Evolutionary conservation across 345 rosid species (phyloP).

Genomic region (Eucalyptus paniculata): DNA sequence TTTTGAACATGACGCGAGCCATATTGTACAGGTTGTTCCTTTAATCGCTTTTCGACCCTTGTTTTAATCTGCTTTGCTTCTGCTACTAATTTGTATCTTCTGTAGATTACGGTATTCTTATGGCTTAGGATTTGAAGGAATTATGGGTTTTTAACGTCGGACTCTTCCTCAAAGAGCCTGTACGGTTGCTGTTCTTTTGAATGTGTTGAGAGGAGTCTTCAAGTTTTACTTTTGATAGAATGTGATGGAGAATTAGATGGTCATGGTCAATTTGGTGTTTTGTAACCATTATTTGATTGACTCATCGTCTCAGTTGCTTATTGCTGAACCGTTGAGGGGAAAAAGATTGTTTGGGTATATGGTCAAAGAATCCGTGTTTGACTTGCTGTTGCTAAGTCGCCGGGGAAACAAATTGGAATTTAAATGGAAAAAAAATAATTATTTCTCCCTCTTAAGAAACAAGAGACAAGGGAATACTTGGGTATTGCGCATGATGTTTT

Average conservation of each 20-base stretch:
- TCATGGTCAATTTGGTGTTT: not conserved
- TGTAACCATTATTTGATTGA: not conserved
- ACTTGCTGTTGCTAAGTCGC: not conserved
- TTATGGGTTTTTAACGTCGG: not conserved
- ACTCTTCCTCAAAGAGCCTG: not conserved
- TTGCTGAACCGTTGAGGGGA: not conserved
- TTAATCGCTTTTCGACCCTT: not conserved
- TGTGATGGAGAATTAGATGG: not conserved
- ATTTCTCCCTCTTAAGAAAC: not conserved
- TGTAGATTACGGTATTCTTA: not conserved
- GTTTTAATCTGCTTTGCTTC: not conserved
- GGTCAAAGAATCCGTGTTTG: not conserved
- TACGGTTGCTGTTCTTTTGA: not conserved
- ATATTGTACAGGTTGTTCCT: constrained; percentile 62
- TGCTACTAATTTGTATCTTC: not conserved
- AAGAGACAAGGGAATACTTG: not conserved
- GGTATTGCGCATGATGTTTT: not conserved
- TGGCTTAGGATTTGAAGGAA: not conserved
- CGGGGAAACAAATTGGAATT: not conserved
- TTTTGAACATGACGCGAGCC: constrained; percentile 84
- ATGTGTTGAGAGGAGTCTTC: not conserved
- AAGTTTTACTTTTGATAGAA: not conserved
- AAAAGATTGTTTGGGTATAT: not conserved
- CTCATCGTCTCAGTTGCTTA: not conserved
- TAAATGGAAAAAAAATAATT: not conserved